phyloP scores from a whole-genome alignment of 2,329 filamentous ascomycete species.

The Ophiobolus disseminans region DNA sequence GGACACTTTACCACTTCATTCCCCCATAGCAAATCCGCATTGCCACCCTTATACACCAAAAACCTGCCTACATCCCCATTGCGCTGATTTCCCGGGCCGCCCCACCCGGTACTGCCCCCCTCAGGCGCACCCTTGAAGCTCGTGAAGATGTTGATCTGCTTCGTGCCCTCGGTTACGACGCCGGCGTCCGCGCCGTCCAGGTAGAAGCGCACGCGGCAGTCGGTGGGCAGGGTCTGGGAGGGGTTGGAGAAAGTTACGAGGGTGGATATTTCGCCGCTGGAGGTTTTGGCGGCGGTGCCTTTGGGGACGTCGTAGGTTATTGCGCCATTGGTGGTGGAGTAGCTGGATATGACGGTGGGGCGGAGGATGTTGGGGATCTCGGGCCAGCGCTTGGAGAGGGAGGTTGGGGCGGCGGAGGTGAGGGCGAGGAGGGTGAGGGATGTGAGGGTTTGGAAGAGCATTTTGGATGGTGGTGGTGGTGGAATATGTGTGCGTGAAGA shows the following conservation, averaged over 20 bases:
- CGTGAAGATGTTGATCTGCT: slow-evolving; percentile 17
- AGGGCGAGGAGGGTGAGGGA: slow-evolving; percentile 14
- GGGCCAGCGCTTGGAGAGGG: slow-evolving; percentile 8
- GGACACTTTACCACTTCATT: not conserved
- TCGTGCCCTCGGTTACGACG: slow-evolving; percentile 2
- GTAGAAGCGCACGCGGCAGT: slow-evolving; percentile 16
- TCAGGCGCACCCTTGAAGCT: slow-evolving; percentile 11
- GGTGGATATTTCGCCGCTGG: slow-evolving; percentile 19
- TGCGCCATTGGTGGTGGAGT: slow-evolving; percentile 13
- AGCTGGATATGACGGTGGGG: slow-evolving; percentile 16
- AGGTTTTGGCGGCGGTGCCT: not conserved
- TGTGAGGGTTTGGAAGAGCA: slow-evolving; percentile 14
- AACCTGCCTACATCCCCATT: slow-evolving; percentile 12
- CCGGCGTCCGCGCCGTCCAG: slow-evolving; percentile 11
- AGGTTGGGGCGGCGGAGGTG: slow-evolving; percentile 9
- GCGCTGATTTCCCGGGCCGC: slow-evolving; percentile 20
- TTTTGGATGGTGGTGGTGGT: slow-evolving; percentile 2
- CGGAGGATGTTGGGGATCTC: slow-evolving; percentile 7
- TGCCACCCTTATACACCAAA: slow-evolving; percentile 2
- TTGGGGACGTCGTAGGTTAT: slow-evolving; percentile 10
- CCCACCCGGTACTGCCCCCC: slow-evolving; percentile 10
- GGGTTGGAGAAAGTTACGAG: slow-evolving; percentile 21
- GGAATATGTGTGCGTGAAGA: not conserved
- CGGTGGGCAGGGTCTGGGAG: slow-evolving; percentile 3
- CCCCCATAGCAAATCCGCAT: slow-evolving; percentile 7